phyloP scores from a whole-genome alignment of 768 basidiomycete genomes.

The Trametes cinnabarina region DNA sequence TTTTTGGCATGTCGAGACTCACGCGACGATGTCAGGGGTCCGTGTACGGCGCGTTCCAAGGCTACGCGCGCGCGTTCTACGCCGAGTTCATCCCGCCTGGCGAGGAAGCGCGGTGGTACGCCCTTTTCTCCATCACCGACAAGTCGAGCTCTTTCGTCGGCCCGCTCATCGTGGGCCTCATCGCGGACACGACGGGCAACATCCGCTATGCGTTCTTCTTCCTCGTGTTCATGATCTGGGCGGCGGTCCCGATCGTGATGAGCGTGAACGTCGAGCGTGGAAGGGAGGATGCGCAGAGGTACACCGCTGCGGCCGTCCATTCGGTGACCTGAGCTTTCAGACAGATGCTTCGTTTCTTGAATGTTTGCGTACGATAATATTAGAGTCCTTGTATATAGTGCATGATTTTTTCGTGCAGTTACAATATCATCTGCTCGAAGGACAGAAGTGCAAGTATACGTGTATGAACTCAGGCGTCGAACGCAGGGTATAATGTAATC shows the following conservation, averaged over 20 bases:
- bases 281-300: slow-evolving; percentile 44
- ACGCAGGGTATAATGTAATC: too few species aligned
- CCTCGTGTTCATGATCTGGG: slow-evolving; percentile 76
- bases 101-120: slow-evolving; percentile 89
- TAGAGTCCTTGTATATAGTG: too few species aligned
- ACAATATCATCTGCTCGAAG: too few species aligned
- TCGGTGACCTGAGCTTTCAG: too few species aligned
- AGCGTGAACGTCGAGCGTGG: slow-evolving; percentile 72
- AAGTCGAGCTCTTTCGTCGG: slow-evolving; percentile 94
- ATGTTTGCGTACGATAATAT: too few species aligned
- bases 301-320: slow-evolving; percentile 15
- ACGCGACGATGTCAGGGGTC: slow-evolving; percentile 40
- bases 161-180: slow-evolving; percentile 82
- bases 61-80: slow-evolving; percentile 84
- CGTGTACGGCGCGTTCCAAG: slow-evolving; percentile 88
- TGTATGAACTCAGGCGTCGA: too few species aligned
- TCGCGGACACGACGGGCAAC: slow-evolving; percentile 87
- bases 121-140: slow-evolving; percentile 87
- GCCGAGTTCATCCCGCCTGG: slow-evolving; percentile 83
- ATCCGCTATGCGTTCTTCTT: slow-evolving; percentile 92
- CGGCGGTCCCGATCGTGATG: slow-evolving; percentile 72
- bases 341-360: too few species aligned
- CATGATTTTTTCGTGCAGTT: too few species aligned
- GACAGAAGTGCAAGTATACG: too few species aligned
- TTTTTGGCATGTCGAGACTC: too few species aligned